Base-by-base conservation (phyloP, 1,139 yeast genomes). In the Geotrichum reessii region DNA sequence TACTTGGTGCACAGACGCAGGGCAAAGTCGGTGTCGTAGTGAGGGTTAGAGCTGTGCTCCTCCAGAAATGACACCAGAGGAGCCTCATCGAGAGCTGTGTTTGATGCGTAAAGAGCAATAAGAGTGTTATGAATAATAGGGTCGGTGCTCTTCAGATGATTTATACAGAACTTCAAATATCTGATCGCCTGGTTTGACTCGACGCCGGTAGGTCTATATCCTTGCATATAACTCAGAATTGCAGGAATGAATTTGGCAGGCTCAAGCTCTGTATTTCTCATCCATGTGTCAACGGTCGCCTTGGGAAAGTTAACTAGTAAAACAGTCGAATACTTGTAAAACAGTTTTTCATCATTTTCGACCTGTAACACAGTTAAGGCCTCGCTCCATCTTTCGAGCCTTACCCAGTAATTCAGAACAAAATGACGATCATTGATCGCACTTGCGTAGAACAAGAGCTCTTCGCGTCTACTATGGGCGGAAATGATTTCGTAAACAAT, bases 261-360 rank as follows among this genome's bases (percentile, higher is more conserved):
- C 58, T 87, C 80, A 19, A 84, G 72, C 17, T 75, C 74, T 1
- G 73, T 64, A 42, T 82, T 69, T 59, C 85, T 78, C 68, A 88
- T 79, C 98, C 97, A 93, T 0, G 88, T 79, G 50, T 86, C 87
- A 1, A 88, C 82, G 0, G 97, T 89, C 14, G 78, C 79, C 44
- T 76, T 76, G 0, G 99, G 93, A 9, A 81, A 73, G 65, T 89
- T 87, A 4, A 85, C 76, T 58, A 93, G 71, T 47, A 93, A 71
- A 0, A 84, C 83, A 0, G 87, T 83, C 0, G 97, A 78, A 61
- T 83, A 83, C 60, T 81, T 78, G 72, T 90, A 90, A 2, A 87
- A 79, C 9, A 82, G 70, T 1, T 77, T 77, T 0, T 78, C 73
- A 52, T 81, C 78, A 25, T 77, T 74, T 60, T 81, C 81, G 50